Evolutionary conservation across 768 basidiomycete species (phyloP), one percentile per base, ranked within the genome.

Genomic region (Rubroboletus satanas): DNA sequence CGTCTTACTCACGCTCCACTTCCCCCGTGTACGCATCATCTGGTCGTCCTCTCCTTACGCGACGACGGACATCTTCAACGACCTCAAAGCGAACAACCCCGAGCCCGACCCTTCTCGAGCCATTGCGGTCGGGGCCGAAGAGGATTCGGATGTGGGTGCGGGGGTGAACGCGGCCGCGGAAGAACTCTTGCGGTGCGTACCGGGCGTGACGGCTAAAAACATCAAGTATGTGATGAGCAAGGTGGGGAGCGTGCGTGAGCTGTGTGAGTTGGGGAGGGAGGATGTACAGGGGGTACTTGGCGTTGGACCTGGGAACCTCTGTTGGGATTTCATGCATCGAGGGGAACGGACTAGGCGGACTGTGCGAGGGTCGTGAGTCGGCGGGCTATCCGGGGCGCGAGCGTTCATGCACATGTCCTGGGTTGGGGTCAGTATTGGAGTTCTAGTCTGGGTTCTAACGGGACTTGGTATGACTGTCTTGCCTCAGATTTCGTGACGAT

Each of bases 1-100:
- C 35, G 92, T 91, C 29, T 79, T 98, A 15, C 82, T 99, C 7
- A 87, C 88, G 0, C 81, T 98, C 28, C 79, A 89, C 7, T 98
- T 98, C 68, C 97, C 95, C 0, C 87, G 91, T 14, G 75, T 99
- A 3, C 85, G 93, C 42, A 90, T 98, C 65, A 90, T 99, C 67
- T 98, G 97, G 97, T 94, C 94, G 0, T 94, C 94, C 2, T 98
- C 95, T 1, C 92, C 97, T 0, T 91, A 93, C 65, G 88, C 90
- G 18, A 94, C 93, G 0, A 81, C 92, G 0, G 88, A 93, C 54
- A 93, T 98, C 52, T 95, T 98, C 77, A 83, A 82, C 45, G 97
- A 98, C 65, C 84, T 99, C 33, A 99, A 99, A 65, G 57, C 73
- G 32, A 85, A 87, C 62, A 81, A 82, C 44, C 72, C 82, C 0